Conservation (phyloP, 306 rosid species). For the Cucurbita maxima region DNA sequence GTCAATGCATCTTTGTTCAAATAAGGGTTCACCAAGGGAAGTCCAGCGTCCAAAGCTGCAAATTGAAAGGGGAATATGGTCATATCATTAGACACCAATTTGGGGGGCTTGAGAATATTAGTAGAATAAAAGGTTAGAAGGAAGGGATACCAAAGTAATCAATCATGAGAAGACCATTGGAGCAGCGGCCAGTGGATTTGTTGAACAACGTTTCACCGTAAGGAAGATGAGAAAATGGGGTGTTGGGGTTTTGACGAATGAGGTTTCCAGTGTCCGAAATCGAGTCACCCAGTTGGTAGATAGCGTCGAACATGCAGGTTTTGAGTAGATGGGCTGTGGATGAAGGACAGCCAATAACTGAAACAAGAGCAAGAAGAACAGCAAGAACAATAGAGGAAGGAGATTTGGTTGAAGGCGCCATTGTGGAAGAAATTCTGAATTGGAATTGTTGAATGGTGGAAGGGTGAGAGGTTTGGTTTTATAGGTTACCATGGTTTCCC, state of each 20-base stretch:
- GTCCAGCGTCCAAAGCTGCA: slow-evolving; percentile 1
- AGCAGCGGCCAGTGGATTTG: background rate
- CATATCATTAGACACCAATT: no score
- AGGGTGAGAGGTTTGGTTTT: no score
- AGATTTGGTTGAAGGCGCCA: background rate
- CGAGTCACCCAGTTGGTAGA: background rate
- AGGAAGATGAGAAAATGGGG: background rate
- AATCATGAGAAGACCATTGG: background rate
- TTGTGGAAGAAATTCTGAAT: no score
- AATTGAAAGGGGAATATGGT: no score
- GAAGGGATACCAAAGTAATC: background rate
- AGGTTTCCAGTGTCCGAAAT: background rate
- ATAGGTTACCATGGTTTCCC: no score
- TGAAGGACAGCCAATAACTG: background rate
- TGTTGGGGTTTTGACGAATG: background rate
- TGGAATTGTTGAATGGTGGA: no score
- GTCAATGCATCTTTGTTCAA: background rate
- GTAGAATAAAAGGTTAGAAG: no score
- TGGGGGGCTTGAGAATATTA: no score
- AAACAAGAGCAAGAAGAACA: background rate
- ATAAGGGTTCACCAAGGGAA: slow-evolving; percentile 10
- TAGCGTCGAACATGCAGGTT: background rate
- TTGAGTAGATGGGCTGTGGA: background rate
- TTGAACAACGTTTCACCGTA: background rate
- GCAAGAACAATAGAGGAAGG: background rate